These are phyloP conservation scores for Leccinum subgranulosum DNA, from an alignment of 768 basidiomycete genomes.

Conservation along the genomic window DNA sequence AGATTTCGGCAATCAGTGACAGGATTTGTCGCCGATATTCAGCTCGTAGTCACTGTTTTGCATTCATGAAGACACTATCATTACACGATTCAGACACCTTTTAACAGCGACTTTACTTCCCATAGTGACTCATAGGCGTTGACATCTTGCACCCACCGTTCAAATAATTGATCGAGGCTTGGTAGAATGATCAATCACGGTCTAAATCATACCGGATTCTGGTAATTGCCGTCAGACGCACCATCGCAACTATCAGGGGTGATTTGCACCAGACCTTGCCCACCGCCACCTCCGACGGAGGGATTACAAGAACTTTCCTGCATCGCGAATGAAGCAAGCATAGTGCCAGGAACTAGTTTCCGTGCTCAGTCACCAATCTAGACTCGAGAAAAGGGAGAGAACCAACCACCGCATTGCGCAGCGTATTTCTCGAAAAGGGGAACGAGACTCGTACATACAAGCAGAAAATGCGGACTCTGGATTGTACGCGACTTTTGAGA, in stretches of 20 bases:
- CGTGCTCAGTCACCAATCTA: neutral
- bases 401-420: constrained; percentile 39
- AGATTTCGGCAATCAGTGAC: no score
- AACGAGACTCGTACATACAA: constrained; percentile 58
- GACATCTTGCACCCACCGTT: constrained; percentile 71
- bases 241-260: constrained; percentile 72
- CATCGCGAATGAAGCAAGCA: constrained; percentile 86
- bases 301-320: constrained; percentile 81
- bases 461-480: constrained; percentile 53
- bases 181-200: neutral
- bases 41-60: no score
- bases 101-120: no score
- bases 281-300: constrained; percentile 70
- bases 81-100: no score
- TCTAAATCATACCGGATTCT: constrained; percentile 31
- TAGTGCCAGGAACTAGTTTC: constrained; percentile 59
- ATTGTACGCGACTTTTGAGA: constrained; percentile 47
- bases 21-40: no score
- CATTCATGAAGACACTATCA: no score
- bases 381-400: neutral
- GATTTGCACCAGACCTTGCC: constrained; percentile 87
- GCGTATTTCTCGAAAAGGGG: constrained; percentile 59
- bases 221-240: constrained; percentile 44
- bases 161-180: constrained; percentile 64
- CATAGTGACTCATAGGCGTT: constrained; percentile 53